A percentile compares a stretch with the other conserved stretches of the same genome.
Evolutionary conservation across 305 asterid species (phyloP).

Genomic region (Striga hermonthica): DNA sequence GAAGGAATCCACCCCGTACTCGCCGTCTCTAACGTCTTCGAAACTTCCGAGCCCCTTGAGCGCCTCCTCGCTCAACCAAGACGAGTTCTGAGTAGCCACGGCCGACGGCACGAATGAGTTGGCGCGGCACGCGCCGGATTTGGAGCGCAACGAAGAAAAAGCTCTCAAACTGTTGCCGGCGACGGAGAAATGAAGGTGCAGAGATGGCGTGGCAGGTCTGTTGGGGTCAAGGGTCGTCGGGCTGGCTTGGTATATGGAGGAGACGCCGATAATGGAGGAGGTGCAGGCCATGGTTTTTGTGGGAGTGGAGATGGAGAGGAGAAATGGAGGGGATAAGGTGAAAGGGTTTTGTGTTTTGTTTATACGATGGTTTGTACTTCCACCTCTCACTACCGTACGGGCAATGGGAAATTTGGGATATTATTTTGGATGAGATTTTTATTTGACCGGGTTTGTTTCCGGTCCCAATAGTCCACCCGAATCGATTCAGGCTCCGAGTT

Average conservation of each 20-base stretch:
- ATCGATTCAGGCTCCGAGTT: too few species aligned
- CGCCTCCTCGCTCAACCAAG: constrained; percentile 68
- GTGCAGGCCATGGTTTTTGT: constrained; percentile 44
- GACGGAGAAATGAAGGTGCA: constrained; percentile 41
- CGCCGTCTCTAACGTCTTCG: constrained; percentile 40
- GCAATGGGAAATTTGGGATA: too few species aligned
- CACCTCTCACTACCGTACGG: neutral
- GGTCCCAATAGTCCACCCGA: too few species aligned
- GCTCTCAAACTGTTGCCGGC: constrained; percentile 36
- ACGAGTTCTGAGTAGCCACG: constrained; percentile 52
- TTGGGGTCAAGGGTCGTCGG: constrained; percentile 36
- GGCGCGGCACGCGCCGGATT: constrained; percentile 30
- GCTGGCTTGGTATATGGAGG: constrained; percentile 53
- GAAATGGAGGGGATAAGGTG: constrained; percentile 29
- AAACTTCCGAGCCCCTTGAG: constrained; percentile 59
- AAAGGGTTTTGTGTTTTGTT: constrained; percentile 30
- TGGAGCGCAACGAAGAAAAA: constrained; percentile 31
- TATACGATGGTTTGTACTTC: constrained; percentile 2
- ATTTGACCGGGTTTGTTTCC: too few species aligned
- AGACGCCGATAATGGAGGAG: constrained; percentile 53
- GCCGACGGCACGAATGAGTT: constrained; percentile 48
- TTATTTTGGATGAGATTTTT: too few species aligned
- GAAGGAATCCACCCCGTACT: constrained; percentile 33
- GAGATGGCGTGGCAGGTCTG: constrained; percentile 36
- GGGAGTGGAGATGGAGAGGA: constrained; percentile 3